These are phyloP conservation scores for Umbellularia californica DNA, from an alignment of 164 flowering plant genomes.

Conservation along the genomic window DNA sequence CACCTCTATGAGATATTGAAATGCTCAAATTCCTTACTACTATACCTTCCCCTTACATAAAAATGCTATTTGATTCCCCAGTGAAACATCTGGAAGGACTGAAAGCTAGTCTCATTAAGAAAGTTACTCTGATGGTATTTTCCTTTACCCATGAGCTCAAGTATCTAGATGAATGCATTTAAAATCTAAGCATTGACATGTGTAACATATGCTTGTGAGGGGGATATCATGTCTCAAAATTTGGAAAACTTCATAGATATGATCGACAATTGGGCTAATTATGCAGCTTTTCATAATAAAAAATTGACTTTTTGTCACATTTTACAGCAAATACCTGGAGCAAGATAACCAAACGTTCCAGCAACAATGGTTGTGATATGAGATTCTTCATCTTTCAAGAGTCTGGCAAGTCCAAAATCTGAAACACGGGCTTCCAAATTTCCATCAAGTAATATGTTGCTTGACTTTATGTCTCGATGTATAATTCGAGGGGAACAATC, in stretches of 20 bases:
- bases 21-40: too few relatives aligned
- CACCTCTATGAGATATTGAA: too few relatives aligned
- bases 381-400: slow-evolving; percentile 93
- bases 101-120: neutral
- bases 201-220: neutral
- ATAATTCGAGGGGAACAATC: slow-evolving; percentile 97
- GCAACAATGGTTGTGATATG: slow-evolving; percentile 98
- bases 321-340: slow-evolving; percentile 66
- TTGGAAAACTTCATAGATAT: neutral
- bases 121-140: neutral
- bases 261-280: neutral
- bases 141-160: neutral
- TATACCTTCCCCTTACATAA: too few relatives aligned
- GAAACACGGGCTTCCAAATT: slow-evolving; percentile 96
- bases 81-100: neutral
- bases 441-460: slow-evolving; percentile 95
- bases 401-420: slow-evolving; percentile 95
- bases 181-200: neutral
- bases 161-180: neutral
- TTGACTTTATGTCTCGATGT: slow-evolving; percentile 96
- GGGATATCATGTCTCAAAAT: neutral
- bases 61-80: too few relatives aligned
- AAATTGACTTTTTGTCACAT: neutral
- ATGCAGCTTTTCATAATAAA: neutral
- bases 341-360: slow-evolving; percentile 97